Evolutionary conservation across 495 filamentous ascomycete genomes (phyloP).

Genomic region (Penicillium samsonianum): DNA sequence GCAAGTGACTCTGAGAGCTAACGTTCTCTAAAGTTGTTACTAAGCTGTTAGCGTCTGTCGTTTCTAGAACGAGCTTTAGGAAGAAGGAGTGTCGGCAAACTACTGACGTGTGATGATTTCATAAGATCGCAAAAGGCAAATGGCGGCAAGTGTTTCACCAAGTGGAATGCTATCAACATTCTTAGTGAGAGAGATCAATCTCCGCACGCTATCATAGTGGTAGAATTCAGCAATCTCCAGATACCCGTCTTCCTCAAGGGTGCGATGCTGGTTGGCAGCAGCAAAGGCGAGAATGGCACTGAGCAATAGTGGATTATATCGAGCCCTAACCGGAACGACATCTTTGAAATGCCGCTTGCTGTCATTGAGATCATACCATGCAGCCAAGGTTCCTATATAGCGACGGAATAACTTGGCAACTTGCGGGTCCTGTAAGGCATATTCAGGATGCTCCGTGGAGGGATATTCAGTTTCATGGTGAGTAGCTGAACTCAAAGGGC

Average conservation of each 20-base stretch:
- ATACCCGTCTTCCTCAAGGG: neutral
- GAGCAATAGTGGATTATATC: slow-evolving; percentile 35
- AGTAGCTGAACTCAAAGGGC: neutral
- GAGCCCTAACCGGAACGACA: slow-evolving; percentile 28
- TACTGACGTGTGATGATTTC: slow-evolving; percentile 35
- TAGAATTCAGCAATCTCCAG: slow-evolving; percentile 25
- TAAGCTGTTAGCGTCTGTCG: too few species aligned
- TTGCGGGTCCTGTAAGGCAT: slow-evolving; percentile 22
- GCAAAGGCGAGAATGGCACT: slow-evolving; percentile 41
- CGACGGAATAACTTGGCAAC: slow-evolving; percentile 31
- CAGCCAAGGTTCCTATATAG: slow-evolving; percentile 33
- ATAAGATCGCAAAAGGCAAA: slow-evolving; percentile 41
- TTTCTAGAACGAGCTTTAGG: too few species aligned
- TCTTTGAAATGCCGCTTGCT: slow-evolving; percentile 28
- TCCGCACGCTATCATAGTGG: slow-evolving; percentile 26
- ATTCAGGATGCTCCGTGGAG: slow-evolving; percentile 21
- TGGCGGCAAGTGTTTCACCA: slow-evolving; percentile 34
- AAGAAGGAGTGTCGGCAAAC: too few species aligned
- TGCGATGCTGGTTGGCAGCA: slow-evolving; percentile 24
- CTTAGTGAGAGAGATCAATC: slow-evolving; percentile 16
- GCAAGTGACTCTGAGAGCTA: slow-evolving; percentile 28
- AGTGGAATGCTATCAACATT: slow-evolving; percentile 20
- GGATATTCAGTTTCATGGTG: slow-evolving; percentile 11
- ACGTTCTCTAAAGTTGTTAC: slow-evolving; percentile 15
- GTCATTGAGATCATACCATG: slow-evolving; percentile 44